Conservation (phyloP, 805 yeast genomes). For the Spathaspora arborariae region DNA sequence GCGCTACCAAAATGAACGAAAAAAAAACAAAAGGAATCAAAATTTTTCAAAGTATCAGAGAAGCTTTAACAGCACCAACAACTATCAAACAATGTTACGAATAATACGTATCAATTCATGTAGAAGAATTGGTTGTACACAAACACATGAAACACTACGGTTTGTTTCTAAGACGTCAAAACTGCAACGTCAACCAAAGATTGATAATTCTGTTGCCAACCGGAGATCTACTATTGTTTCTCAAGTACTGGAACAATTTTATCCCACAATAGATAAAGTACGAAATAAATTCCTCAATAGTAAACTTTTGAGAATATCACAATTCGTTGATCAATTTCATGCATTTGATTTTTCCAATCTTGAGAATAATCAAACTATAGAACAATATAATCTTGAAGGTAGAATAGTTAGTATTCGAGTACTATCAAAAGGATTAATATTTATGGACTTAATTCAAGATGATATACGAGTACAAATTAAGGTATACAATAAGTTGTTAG, state of each 20-base stretch:
- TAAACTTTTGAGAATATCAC: background rate
- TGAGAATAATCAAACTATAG: constrained; percentile 6
- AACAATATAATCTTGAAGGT: constrained; percentile 41
- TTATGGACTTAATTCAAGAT: constrained; percentile 68
- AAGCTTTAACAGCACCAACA: too few species aligned
- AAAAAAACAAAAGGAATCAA: too few species aligned
- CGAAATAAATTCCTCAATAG: constrained; percentile 4
- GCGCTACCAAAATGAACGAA: too few species aligned
- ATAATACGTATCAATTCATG: background rate
- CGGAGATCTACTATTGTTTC: background rate
- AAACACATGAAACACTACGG: background rate
- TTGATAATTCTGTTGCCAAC: background rate
- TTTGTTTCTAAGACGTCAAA: background rate
- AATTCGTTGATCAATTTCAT: constrained; percentile 9
- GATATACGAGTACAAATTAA: constrained; percentile 56
- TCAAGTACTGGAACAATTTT: constrained; percentile 1
- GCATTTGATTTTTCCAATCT: constrained; percentile 8
- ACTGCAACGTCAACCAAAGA: too few species aligned
- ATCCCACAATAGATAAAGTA: constrained; percentile 10
- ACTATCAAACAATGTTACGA: too few species aligned
- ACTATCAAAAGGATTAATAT: constrained; percentile 66
- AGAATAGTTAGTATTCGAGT: constrained; percentile 54
- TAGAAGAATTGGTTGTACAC: background rate
- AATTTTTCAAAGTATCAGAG: too few species aligned
- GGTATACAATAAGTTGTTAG: constrained; percentile 49